A percentile compares a stretch with the other conserved stretches of the same genome.
Evolutionary conservation across 345 rosid species (phyloP).

Genomic region (Euphorbia peplus): DNA sequence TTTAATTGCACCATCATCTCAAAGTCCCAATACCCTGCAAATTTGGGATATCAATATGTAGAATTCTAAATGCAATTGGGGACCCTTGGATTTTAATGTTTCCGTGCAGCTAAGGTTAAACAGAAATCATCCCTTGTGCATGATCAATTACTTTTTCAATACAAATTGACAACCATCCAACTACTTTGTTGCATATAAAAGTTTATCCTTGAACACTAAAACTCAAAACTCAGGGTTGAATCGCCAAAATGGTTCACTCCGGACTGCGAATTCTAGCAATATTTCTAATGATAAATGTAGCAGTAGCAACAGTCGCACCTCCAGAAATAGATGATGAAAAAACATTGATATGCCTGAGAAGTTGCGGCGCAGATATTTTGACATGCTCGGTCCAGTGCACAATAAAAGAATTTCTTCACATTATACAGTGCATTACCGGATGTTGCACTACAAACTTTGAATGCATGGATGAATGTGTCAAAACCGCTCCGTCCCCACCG

Average conservation of each 20-base stretch:
- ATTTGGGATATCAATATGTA: not conserved
- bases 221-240: not conserved
- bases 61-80: not conserved
- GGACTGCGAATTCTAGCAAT: not conserved
- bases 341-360: not conserved
- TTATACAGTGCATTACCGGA: not conserved
- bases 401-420: no score
- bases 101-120: not conserved
- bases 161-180: not conserved
- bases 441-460: not conserved
- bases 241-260: not conserved
- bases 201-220: not conserved
- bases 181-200: not conserved
- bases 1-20: no score
- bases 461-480: constrained; percentile 1
- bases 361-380: not conserved
- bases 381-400: not conserved
- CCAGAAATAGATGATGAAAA: not conserved
- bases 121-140: not conserved
- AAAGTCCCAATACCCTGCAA: not conserved
- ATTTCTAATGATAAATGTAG: not conserved
- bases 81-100: not conserved
- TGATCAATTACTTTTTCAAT: not conserved
- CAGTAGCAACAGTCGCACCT: not conserved
- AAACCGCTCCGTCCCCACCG: not conserved